These are phyloP conservation scores for Letharia columbiana DNA, from an alignment of 495 filamentous ascomycete species.

Conservation along the genomic window DNA sequence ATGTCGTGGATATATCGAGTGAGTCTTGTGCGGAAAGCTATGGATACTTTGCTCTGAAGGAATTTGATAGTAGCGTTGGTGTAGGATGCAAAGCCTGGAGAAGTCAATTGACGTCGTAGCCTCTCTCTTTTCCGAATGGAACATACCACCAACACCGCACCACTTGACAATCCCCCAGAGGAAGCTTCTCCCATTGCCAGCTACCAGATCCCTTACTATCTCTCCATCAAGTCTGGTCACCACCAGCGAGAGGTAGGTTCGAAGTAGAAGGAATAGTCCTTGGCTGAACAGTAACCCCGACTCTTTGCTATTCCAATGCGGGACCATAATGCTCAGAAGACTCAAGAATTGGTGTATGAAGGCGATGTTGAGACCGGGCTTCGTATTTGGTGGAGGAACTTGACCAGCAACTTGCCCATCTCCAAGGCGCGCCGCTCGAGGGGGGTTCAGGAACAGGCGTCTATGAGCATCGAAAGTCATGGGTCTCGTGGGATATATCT, in stretches of 20 bases:
- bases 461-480: slow-evolving; percentile 95
- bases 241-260: slow-evolving; percentile 90
- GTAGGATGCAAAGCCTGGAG: slow-evolving; percentile 69
- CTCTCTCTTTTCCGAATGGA: too few species aligned
- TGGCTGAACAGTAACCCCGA: slow-evolving; percentile 82
- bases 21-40: slow-evolving; percentile 91
- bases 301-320: slow-evolving; percentile 89
- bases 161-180: slow-evolving; percentile 83
- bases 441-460: slow-evolving; percentile 85
- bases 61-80: slow-evolving; percentile 98
- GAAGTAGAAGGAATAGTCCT: slow-evolving; percentile 54
- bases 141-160: slow-evolving; percentile 53
- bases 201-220: slow-evolving; percentile 91
- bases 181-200: slow-evolving; percentile 83
- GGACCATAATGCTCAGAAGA: slow-evolving; percentile 94
- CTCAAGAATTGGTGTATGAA: slow-evolving; percentile 96
- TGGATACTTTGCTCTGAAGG: slow-evolving; percentile 94
- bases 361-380: slow-evolving; percentile 90
- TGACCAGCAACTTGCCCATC: slow-evolving; percentile 53
- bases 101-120: slow-evolving; percentile 10
- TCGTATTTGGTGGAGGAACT: slow-evolving; percentile 79
- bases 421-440: slow-evolving; percentile 62
- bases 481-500: slow-evolving; percentile 84
- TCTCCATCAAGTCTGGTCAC: slow-evolving; percentile 92
- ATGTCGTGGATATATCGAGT: slow-evolving; percentile 97